Percentiles rank a stretch among this genome's conserved stretches.
Conservation (phyloP, 2,329 filamentous ascomycete genomes). For the Aspergillus tanneri region DNA sequence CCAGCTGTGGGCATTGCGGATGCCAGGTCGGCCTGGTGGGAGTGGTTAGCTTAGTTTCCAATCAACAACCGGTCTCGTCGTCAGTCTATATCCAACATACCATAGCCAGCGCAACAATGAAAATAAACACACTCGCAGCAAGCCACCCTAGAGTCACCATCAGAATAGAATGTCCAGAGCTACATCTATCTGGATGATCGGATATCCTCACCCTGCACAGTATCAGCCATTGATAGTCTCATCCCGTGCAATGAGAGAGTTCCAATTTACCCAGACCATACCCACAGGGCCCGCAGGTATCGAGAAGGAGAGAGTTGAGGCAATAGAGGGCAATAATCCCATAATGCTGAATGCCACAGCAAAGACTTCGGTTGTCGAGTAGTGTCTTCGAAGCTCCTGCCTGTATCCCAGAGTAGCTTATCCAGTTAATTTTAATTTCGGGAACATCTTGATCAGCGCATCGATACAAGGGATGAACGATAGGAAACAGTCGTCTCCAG, state of each 20-base stretch:
- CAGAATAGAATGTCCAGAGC: too few relatives aligned
- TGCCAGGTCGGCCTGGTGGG: slow-evolving; percentile 48
- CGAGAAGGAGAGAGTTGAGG: slow-evolving; percentile 59
- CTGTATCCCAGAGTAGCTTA: slow-evolving; percentile 49
- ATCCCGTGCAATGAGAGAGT: too few relatives aligned
- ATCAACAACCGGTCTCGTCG: too few relatives aligned
- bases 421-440: too few relatives aligned
- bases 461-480: too few relatives aligned
- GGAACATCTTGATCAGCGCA: too few relatives aligned
- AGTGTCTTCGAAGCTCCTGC: slow-evolving; percentile 62
- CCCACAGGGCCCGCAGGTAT: slow-evolving; percentile 60
- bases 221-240: too few relatives aligned
- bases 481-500: background rate
- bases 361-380: slow-evolving; percentile 62
- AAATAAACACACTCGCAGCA: slow-evolving; percentile 57
- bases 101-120: slow-evolving; percentile 61
- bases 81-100: too few relatives aligned
- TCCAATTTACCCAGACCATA: slow-evolving; percentile 56
- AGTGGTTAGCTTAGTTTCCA: too few relatives aligned
- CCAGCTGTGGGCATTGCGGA: slow-evolving; percentile 60
- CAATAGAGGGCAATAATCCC: slow-evolving; percentile 61
- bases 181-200: too few relatives aligned
- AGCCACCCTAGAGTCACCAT: slow-evolving; percentile 49
- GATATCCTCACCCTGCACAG: too few relatives aligned
- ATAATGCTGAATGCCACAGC: slow-evolving; percentile 62